Base-by-base conservation (phyloP, 2,329 filamentous ascomycete genomes). In the Truncatella angustata region DNA sequence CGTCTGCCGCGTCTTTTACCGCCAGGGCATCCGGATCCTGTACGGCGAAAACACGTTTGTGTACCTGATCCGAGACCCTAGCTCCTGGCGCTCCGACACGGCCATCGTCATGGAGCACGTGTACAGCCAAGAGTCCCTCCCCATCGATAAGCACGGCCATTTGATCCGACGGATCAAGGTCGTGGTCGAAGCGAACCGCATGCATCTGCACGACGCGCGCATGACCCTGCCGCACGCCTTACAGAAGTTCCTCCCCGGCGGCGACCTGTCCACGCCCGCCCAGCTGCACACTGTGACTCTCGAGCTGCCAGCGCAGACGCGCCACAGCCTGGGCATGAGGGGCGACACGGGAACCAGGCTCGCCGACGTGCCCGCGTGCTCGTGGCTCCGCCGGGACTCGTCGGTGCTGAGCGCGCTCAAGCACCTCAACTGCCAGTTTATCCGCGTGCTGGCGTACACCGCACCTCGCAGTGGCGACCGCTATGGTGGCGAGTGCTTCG, bases 1-100 rank as follows among this genome's bases (percentile, higher is more conserved):
- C 3, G 65, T 63, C 2, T 74, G 70, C 61, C 58, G 55, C 3
- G 49, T 53, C 1, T 56, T 76, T 24, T 67, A 67, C 28, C 5
- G 43, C 0, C 74, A 79, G 59, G 73, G 70, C 2, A 55, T 67
- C 2, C 58, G 58, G 2, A 60, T 80, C 4, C 65, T 82, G 1
- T 82, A 77, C 52, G 72, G 74, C 3, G 65, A 71, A 24, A 81
- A 81, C 46, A 66, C 48, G 0, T 81, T 81, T 53, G 56, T 66
- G 2, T 80, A 81, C 54, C 62, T 68, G 6, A 61, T 80, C 11
- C 70, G 77, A 1, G 75, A 80, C 53, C 60, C 61, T 1, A 3
- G 16, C 9, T 28, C 43, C 11, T 32, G 51, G 51, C 12, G 56
- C 45, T 6, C 16, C 3, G 49, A 49, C 7, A 61, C 58, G 23